These are phyloP conservation scores for Raffaelea arxii DNA, from an alignment of 2,329 filamentous ascomycete genomes.

Conservation along the genomic window DNA sequence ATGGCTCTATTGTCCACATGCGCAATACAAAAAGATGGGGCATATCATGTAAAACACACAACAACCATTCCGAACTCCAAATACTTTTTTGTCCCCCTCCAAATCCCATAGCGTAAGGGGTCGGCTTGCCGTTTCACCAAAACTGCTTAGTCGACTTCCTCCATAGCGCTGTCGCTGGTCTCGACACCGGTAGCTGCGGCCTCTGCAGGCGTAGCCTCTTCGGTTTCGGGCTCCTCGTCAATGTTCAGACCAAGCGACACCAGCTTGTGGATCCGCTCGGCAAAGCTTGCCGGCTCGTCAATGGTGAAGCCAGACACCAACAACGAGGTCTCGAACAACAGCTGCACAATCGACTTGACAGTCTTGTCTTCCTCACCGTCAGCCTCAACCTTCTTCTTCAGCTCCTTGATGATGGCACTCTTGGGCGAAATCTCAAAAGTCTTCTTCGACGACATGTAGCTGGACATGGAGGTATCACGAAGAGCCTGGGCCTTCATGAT, in stretches of 20 bases:
- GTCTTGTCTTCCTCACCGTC: constrained; percentile 98
- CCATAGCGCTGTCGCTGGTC: constrained; percentile 90
- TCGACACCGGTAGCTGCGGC: constrained; percentile 50
- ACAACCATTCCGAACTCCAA: constrained; percentile 27
- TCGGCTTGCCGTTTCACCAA: too few species aligned
- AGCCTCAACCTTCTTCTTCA: constrained; percentile 97
- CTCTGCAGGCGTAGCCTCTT: constrained; percentile 42
- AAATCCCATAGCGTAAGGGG: too few species aligned
- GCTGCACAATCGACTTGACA: constrained; percentile 97
- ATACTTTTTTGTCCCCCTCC: constrained; percentile 28
- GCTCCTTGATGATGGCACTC: constrained; percentile 94
- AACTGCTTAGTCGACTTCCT: constrained; percentile 87
- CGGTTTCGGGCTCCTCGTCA: constrained; percentile 79
- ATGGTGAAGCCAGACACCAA: constrained; percentile 99
- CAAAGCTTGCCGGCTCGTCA: constrained; percentile 94
- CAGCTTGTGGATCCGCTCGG: constrained; percentile 99
- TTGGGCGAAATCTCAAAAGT: constrained; percentile 99
- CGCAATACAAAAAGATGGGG: constrained; percentile 4
- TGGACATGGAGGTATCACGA: constrained; percentile 98
- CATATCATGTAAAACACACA: constrained; percentile 9
- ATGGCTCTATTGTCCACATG: too few species aligned
- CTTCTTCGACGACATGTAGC: constrained; percentile 99
- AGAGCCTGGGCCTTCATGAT: constrained; percentile 99
- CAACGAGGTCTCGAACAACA: constrained; percentile 97
- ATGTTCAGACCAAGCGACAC: constrained; percentile 96